Conservation (phyloP, 2,329 filamentous ascomycete genomes). For the Tolypocladium cylindrosporum region DNA sequence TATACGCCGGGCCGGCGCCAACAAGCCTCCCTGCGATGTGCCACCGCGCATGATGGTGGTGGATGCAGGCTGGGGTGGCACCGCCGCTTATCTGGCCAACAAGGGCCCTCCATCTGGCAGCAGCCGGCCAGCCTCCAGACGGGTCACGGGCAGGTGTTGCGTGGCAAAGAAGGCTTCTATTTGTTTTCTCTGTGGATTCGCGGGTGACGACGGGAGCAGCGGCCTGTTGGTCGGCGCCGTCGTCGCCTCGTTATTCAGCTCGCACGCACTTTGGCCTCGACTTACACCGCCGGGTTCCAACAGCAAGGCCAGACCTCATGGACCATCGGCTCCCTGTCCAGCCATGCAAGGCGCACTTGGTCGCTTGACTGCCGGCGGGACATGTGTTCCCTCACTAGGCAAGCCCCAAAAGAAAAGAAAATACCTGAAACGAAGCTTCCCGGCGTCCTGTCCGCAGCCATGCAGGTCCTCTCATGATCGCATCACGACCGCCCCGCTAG, state of each 20-base stretch:
- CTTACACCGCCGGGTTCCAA: neutral
- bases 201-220: too few relatives aligned
- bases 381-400: too few relatives aligned
- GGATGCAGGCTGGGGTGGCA: neutral
- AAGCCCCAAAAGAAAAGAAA: accelerated
- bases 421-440: neutral
- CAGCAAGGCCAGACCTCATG: too few relatives aligned
- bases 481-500: neutral
- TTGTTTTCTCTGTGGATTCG: too few relatives aligned
- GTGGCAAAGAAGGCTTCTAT: neutral
- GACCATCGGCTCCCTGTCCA: too few relatives aligned
- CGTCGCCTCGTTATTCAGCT: neutral
- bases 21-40: neutral
- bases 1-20: neutral
- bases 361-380: neutral
- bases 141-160: neutral
- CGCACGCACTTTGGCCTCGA: neutral
- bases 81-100: neutral
- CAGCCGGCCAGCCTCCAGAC: neutral
- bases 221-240: neutral
- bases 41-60: neutral
- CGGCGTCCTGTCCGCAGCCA: neutral
- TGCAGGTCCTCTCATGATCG: neutral
- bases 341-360: too few relatives aligned
- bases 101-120: neutral